Evolutionary conservation across 495 filamentous ascomycete genomes (phyloP).

Genomic region (Immersiella caudata): DNA sequence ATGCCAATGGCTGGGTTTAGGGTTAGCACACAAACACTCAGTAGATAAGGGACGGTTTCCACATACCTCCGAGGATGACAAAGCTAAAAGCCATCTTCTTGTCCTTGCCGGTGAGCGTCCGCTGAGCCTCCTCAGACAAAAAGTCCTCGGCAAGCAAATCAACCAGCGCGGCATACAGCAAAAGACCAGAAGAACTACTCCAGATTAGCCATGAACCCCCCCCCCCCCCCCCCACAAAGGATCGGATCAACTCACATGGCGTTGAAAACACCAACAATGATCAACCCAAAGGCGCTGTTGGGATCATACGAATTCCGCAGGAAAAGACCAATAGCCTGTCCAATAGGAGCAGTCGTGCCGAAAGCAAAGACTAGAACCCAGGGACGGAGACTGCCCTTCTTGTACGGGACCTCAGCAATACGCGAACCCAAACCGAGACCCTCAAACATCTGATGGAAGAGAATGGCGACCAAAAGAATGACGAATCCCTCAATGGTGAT

Average conservation of each 20-base stretch:
- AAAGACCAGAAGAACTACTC: constrained; percentile 56
- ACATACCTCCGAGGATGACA: constrained; percentile 49
- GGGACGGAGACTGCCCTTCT: constrained; percentile 53
- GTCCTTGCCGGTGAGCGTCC: constrained; percentile 48
- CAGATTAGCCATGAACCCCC: not conserved
- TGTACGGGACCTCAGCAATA: constrained; percentile 58
- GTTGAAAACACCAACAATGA: constrained; percentile 71
- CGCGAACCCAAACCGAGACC: constrained; percentile 68
- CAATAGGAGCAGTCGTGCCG: constrained; percentile 60
- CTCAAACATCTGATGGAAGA: constrained; percentile 74
- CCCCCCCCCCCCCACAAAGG: too few species aligned
- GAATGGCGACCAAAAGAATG: constrained; percentile 67
- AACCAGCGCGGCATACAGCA: constrained; percentile 64
- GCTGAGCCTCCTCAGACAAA: constrained; percentile 57
- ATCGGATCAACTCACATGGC: constrained; percentile 54
- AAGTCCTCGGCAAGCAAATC: constrained; percentile 68
- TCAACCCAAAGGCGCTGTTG: constrained; percentile 62
- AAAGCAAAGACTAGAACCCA: constrained; percentile 68
- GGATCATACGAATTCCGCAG: constrained; percentile 65
- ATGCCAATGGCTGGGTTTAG: constrained; percentile 44
- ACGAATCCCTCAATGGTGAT: constrained; percentile 67
- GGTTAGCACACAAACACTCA: constrained; percentile 27
- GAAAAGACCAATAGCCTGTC: constrained; percentile 61
- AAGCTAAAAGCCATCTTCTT: constrained; percentile 45
- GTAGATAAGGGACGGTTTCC: not conserved